Conservation (phyloP, 805 yeast genomes). For the Cyberlindnera misumaiensis region DNA sequence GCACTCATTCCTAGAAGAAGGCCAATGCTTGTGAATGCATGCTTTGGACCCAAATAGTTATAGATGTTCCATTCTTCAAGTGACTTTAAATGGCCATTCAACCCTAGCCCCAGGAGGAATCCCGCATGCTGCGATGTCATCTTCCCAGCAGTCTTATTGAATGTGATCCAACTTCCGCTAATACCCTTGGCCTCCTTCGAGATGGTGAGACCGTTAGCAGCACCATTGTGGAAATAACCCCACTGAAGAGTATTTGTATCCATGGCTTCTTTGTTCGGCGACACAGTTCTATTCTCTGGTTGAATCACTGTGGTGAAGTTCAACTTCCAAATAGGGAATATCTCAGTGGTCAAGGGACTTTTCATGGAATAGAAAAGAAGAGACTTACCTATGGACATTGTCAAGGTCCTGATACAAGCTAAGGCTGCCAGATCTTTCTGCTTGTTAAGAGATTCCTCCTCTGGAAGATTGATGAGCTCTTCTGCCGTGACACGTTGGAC, state of each 20-base stretch:
- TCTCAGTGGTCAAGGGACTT: conserved; percentile 77
- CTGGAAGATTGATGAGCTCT: conserved; percentile 30
- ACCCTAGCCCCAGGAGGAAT: conserved; percentile 82
- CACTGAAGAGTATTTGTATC: conserved; percentile 51
- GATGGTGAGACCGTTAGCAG: conserved; percentile 74
- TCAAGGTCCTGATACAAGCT: conserved; percentile 64
- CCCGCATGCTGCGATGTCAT: conserved; percentile 89
- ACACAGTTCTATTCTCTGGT: conserved; percentile 61
- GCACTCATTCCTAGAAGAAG: conserved; percentile 90
- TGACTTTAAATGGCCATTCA: conserved; percentile 77
- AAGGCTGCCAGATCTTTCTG: conserved; percentile 55
- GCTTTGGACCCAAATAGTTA: conserved; percentile 87
- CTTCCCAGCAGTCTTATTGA: conserved; percentile 46
- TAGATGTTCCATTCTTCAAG: conserved; percentile 96
- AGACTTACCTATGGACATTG: conserved; percentile 74
- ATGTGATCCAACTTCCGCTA: conserved; percentile 87
- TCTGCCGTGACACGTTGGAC: conserved; percentile 43
- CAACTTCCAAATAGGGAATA: conserved; percentile 70
- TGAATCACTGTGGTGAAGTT: conserved; percentile 59
- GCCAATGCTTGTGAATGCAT: conserved; percentile 78
- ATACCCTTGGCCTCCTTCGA: conserved; percentile 62
- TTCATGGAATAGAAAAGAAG: conserved; percentile 63
- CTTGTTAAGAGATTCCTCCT: conserved; percentile 46
- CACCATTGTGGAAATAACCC: conserved; percentile 93
- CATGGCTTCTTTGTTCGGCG: conserved; percentile 47